phyloP scores from a whole-genome alignment of 768 basidiomycete genomes.

The Leccinum fibrillosum region DNA sequence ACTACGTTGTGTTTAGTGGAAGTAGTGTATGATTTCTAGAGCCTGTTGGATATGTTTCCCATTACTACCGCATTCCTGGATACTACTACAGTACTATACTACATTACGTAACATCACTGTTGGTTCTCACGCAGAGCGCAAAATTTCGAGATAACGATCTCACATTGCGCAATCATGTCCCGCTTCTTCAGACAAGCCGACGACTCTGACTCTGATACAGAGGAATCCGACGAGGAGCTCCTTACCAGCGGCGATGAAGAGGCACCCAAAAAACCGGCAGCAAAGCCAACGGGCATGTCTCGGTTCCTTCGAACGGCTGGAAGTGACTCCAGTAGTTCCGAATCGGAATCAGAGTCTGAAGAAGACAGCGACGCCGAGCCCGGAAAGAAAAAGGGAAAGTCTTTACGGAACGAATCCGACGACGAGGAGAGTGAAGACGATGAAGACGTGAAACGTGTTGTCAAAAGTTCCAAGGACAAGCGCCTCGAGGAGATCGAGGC shows the following conservation, averaged over 20 bases:
- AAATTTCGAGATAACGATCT: slow-evolving; percentile 30
- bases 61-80: not conserved
- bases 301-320: slow-evolving; percentile 70
- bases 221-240: slow-evolving; percentile 70
- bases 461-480: slow-evolving; percentile 86
- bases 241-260: slow-evolving; percentile 74
- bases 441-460: slow-evolving; percentile 66
- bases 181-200: slow-evolving; percentile 86
- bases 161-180: slow-evolving; percentile 52
- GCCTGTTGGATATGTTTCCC: slow-evolving; percentile 14
- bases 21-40: slow-evolving; percentile 15
- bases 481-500: slow-evolving; percentile 93
- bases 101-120: slow-evolving; percentile 15
- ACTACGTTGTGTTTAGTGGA: slow-evolving; percentile 10
- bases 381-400: slow-evolving; percentile 40
- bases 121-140: slow-evolving; percentile 15
- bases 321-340: slow-evolving; percentile 53
- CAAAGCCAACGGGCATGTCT: slow-evolving; percentile 51
- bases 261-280: slow-evolving; percentile 36
- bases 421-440: slow-evolving; percentile 60
- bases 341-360: slow-evolving; percentile 50
- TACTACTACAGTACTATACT: not conserved
- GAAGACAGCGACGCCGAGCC: slow-evolving; percentile 52
- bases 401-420: slow-evolving; percentile 44
- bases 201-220: slow-evolving; percentile 75